Evolutionary conservation across 108 stramenopile species (phyloP).

Genomic region (Nitzschia putrida): DNA sequence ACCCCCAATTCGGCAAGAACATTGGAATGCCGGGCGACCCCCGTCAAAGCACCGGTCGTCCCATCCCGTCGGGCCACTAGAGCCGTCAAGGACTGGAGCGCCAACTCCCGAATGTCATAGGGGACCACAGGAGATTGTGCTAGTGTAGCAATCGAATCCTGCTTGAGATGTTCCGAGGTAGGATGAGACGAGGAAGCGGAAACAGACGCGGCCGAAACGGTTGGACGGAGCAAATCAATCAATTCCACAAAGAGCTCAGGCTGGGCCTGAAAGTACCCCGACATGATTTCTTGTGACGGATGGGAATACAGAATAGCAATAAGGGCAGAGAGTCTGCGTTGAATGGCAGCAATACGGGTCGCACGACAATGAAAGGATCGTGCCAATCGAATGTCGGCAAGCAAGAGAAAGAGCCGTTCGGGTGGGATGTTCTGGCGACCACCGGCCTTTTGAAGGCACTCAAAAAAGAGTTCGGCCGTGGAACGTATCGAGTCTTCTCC

Average conservation of each 20-base stretch:
- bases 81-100: constrained; percentile 83
- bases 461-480: constrained; percentile 61
- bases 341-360: constrained; percentile 64
- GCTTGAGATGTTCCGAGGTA: constrained; percentile 6
- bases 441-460: constrained; percentile 45
- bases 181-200: constrained; percentile 34
- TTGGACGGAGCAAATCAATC: constrained; percentile 83
- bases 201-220: constrained; percentile 53
- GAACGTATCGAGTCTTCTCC: constrained; percentile 34
- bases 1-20: constrained; percentile 91
- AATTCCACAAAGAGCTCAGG: constrained; percentile 89
- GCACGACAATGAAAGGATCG: constrained; percentile 62
- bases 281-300: constrained; percentile 75
- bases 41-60: constrained; percentile 47
- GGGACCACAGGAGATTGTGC: constrained; percentile 66
- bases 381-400: constrained; percentile 75
- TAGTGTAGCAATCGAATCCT: constrained; percentile 51
- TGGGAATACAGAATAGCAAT: constrained; percentile 72
- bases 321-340: constrained; percentile 74
- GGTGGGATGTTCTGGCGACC: constrained; percentile 46
- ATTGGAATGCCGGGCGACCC: constrained; percentile 79
- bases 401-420: constrained; percentile 74
- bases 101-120: constrained; percentile 69
- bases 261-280: constrained; percentile 87
- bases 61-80: constrained; percentile 82